Evolutionary conservation across 192 early-diverging fungal species (phyloP), one percentile per base, ranked within the genome.

Genomic region (Powellomyces hirtus): DNA sequence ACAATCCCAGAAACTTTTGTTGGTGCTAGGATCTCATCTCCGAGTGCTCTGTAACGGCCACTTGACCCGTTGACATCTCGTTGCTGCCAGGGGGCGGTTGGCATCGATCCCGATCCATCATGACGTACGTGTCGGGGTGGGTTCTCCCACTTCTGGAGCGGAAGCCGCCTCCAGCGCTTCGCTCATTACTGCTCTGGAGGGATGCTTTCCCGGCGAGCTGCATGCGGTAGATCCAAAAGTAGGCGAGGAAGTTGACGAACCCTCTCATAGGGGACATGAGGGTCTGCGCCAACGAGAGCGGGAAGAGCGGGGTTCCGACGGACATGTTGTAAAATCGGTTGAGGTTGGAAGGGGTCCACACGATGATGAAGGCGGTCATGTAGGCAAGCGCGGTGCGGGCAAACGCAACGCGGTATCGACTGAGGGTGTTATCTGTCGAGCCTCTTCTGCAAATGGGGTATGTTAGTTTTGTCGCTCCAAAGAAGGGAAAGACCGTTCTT

Each of bases 281-380:
- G 13, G 59, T 63, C 45, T 72, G 71, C 31, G 59, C 14, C 4
- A 66, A 13, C 24, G 60, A 38, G n/a, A 72, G 44, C 10, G 27
- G n/a, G 36, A 55, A 72, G 24, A 53, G 27, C 11, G 71, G n/a
- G 29, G 20, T 7, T 34, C 71, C 71, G 0, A 36, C 20, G 2
- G 56, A 35, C 31, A 72, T 30, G 18, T 29, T 18, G 24, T 49
- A 34, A 31, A 72, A 55, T 26, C 71, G 59, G 71, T 72, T 72
- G 53, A 72, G 13, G 33, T 37, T 56, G 18, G 71, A 72, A 24
- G 71, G 71, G 1, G 63, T 66, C 71, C 71, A 72, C n/a, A 72
- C 63, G 33, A 65, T 37, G 34, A 72, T 37, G 30, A 58, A 64
- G 13, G 60, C 71, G 29, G 63, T 65, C 55, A 56, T 30, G 57